Evolutionary conservation across 2,329 filamentous ascomycete genomes (phyloP).

Genomic region (Rhynchosporium secalis): DNA sequence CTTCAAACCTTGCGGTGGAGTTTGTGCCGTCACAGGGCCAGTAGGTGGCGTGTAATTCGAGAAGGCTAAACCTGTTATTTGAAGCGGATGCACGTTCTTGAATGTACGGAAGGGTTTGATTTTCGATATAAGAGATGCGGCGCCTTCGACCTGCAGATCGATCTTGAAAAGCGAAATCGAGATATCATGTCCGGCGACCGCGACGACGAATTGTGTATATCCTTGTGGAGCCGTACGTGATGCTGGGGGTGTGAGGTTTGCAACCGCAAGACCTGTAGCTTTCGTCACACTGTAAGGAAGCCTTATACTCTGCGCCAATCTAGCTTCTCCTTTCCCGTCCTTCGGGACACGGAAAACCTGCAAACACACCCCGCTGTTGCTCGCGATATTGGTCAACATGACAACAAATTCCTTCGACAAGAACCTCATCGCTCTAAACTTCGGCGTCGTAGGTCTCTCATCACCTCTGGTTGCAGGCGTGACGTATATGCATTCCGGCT

Average conservation of each 20-base stretch:
- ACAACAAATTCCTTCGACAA: constrained; percentile 58
- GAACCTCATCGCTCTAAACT: constrained; percentile 60
- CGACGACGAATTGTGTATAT: constrained; percentile 76
- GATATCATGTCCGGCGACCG: constrained; percentile 76
- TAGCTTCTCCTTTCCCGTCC: constrained; percentile 43
- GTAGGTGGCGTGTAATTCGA: constrained; percentile 44
- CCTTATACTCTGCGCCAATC: constrained; percentile 53
- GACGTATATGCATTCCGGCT: constrained; percentile 56
- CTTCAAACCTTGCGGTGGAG: constrained; percentile 37
- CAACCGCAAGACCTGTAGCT: constrained; percentile 76
- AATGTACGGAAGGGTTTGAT: constrained; percentile 55
- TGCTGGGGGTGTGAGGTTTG: constrained; percentile 60
- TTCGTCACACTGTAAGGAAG: constrained; percentile 70
- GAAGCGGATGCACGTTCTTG: constrained; percentile 54
- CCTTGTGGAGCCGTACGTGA: constrained; percentile 52
- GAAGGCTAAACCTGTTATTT: constrained; percentile 61
- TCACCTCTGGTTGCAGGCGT: constrained; percentile 50
- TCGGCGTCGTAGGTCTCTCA: constrained; percentile 46
- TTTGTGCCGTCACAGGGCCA: constrained; percentile 34
- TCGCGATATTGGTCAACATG: constrained; percentile 59
- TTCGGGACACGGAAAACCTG: constrained; percentile 51
- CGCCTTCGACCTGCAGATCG: constrained; percentile 58
- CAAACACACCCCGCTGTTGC: constrained; percentile 56
- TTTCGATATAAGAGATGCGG: constrained; percentile 52
- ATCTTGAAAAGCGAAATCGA: constrained; percentile 78